Evolutionary conservation across 352 stramenopile genomes (phyloP).

Genomic region (Blastocystis sp.): DNA sequence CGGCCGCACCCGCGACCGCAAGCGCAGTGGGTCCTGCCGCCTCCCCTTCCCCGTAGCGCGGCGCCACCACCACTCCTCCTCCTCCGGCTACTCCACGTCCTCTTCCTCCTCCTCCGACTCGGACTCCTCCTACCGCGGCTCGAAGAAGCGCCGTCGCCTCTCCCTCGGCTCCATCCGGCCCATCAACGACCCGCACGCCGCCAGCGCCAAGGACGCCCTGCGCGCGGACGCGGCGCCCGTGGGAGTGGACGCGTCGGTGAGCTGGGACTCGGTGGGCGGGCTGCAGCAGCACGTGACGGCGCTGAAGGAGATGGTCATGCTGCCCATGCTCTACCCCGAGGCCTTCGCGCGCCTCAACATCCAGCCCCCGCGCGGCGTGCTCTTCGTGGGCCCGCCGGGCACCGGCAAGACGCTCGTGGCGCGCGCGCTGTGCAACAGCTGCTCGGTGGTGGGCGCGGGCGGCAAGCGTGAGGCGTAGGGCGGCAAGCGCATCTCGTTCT

Average conservation of each 20-base stretch:
- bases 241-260: conserved; percentile 80
- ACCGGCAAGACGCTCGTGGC: conserved; percentile 87
- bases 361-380: conserved; percentile 79
- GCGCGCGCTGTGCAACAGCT: conserved; percentile 83
- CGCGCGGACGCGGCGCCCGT: conserved; percentile 81
- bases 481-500: conserved; percentile 83
- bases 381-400: conserved; percentile 83
- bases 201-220: conserved; percentile 71
- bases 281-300: conserved; percentile 81
- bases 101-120: conserved; percentile 38
- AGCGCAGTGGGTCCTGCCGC: not conserved
- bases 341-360: conserved; percentile 86
- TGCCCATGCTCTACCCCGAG: conserved; percentile 86
- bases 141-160: conserved; percentile 16
- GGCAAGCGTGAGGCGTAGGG: conserved; percentile 67
- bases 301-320: conserved; percentile 88
- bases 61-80: not conserved
- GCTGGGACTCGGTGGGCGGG: conserved; percentile 82
- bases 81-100: not conserved
- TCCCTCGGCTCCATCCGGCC: conserved; percentile 47
- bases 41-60: not conserved
- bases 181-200: conserved; percentile 64
- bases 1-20: not conserved
- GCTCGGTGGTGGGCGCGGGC: conserved; percentile 72
- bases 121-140: conserved; percentile 1